Conservation (phyloP, 768 basidiomycete genomes). For the Russula compacta region DNA sequence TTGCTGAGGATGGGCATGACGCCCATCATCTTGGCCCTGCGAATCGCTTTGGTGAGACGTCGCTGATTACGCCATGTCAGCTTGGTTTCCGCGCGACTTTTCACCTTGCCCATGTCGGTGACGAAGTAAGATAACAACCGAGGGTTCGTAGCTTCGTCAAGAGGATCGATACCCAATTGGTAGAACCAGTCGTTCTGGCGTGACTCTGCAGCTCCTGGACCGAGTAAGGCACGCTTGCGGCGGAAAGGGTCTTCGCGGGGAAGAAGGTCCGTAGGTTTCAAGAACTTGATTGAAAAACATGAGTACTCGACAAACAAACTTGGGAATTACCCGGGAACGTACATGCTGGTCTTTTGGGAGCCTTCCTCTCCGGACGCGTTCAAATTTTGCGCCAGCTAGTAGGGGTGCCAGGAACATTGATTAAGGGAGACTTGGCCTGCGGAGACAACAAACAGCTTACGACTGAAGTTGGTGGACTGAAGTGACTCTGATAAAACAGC, state of each 20-base stretch:
- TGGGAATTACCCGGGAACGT: neutral
- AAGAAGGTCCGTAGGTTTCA: slow-evolving; percentile 38
- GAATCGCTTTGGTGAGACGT: slow-evolving; percentile 72
- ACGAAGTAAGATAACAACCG: slow-evolving; percentile 48
- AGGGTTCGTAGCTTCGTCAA: slow-evolving; percentile 57
- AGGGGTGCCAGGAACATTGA: neutral
- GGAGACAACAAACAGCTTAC: neutral
- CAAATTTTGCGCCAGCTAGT: slow-evolving; percentile 8
- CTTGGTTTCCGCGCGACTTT: slow-evolving; percentile 53
- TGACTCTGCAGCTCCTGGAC: slow-evolving; percentile 47
- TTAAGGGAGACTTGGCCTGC: neutral
- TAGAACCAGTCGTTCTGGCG: slow-evolving; percentile 57
- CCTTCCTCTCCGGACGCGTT: slow-evolving; percentile 10
- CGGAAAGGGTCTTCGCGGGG: slow-evolving; percentile 23
- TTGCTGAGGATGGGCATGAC: slow-evolving; percentile 44
- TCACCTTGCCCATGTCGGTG: slow-evolving; percentile 75
- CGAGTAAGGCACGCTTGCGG: slow-evolving; percentile 35
- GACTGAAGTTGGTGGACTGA: neutral
- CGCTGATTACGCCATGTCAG: slow-evolving; percentile 77
- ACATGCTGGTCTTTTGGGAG: slow-evolving; percentile 21
- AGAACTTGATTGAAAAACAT: slow-evolving; percentile 30
- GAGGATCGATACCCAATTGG: slow-evolving; percentile 63
- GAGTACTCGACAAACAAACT: neutral
- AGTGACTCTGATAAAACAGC: neutral
- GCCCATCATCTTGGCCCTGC: slow-evolving; percentile 88